Conservation (phyloP, 495 filamentous ascomycete species). For the Jackrogersella minutella region DNA sequence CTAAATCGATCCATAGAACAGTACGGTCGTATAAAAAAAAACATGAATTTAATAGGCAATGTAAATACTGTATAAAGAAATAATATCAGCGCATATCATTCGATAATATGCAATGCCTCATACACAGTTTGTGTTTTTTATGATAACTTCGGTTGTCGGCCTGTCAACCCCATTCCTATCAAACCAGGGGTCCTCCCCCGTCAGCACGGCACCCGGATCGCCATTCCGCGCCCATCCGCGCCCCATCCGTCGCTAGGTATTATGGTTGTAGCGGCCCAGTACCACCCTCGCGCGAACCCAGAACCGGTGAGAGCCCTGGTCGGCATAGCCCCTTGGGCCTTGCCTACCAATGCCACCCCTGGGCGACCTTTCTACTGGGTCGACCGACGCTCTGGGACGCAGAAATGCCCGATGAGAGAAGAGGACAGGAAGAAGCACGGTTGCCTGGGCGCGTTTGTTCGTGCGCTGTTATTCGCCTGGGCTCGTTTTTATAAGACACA, state of each 20-base stretch:
- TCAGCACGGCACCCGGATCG: slow-evolving; percentile 30
- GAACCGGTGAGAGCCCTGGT: slow-evolving; percentile 38
- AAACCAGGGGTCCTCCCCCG: slow-evolving; percentile 23
- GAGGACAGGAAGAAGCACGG: slow-evolving; percentile 28
- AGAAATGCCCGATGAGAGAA: slow-evolving; percentile 43
- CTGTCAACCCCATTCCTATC: slow-evolving; percentile 19
- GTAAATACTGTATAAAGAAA: neutral
- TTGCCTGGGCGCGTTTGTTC: slow-evolving; percentile 18
- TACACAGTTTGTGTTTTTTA: too few species aligned
- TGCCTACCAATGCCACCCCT: slow-evolving; percentile 36
- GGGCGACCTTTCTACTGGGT: slow-evolving; percentile 33
- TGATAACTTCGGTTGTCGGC: slow-evolving; percentile 12
- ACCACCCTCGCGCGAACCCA: slow-evolving; percentile 34
- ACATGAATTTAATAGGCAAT: neutral
- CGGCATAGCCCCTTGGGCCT: neutral
- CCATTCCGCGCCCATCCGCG: slow-evolving; percentile 27
- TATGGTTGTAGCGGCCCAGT: slow-evolving; percentile 24
- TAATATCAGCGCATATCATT: slow-evolving; percentile 24
- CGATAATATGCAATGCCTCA: slow-evolving; percentile 18
- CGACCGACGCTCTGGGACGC: slow-evolving; percentile 37
- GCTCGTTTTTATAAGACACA: slow-evolving; percentile 2
- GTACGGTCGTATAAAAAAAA: neutral
- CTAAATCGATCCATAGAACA: neutral
- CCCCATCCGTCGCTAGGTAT: slow-evolving; percentile 24
- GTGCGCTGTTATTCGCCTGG: slow-evolving; percentile 6